Conservation (phyloP, 441 rosid genomes). For the Caryocar brasiliense region DNA sequence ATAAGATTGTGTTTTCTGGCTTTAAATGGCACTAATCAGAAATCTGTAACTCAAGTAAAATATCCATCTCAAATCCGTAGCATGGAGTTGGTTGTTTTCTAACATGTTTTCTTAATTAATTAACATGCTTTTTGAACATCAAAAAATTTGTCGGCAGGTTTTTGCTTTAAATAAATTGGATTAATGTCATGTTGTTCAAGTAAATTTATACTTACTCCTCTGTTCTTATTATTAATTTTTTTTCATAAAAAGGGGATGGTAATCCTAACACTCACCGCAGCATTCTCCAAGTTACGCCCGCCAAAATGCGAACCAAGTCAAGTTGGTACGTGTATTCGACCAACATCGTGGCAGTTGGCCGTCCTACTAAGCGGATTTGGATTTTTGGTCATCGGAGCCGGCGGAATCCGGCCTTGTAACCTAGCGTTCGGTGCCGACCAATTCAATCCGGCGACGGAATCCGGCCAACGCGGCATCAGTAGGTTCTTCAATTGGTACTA, state of each 20-base stretch:
- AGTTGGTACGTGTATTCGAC: not conserved
- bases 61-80: too few relatives aligned
- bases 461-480: conserved; percentile 18
- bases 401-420: conserved; percentile 31
- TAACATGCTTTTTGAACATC: too few relatives aligned
- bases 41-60: too few relatives aligned
- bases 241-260: conserved; percentile 7
- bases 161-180: not conserved
- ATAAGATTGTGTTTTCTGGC: too few relatives aligned
- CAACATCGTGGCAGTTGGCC: conserved; percentile 16
- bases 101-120: too few relatives aligned
- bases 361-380: conserved; percentile 19
- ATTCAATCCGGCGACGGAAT: conserved; percentile 24
- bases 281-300: conserved; percentile 19
- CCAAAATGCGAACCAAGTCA: conserved; percentile 5
- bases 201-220: too few relatives aligned
- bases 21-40: too few relatives aligned
- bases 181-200: too few relatives aligned
- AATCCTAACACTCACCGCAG: conserved; percentile 16
- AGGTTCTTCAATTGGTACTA: conserved; percentile 36
- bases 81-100: too few relatives aligned
- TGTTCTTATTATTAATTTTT: not conserved
- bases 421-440: conserved; percentile 34
- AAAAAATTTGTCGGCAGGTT: too few relatives aligned
- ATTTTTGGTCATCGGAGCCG: conserved; percentile 24